phyloP scores from a whole-genome alignment of 1,284 basidiomycete genomes.

The Rugosomyces carneus region DNA sequence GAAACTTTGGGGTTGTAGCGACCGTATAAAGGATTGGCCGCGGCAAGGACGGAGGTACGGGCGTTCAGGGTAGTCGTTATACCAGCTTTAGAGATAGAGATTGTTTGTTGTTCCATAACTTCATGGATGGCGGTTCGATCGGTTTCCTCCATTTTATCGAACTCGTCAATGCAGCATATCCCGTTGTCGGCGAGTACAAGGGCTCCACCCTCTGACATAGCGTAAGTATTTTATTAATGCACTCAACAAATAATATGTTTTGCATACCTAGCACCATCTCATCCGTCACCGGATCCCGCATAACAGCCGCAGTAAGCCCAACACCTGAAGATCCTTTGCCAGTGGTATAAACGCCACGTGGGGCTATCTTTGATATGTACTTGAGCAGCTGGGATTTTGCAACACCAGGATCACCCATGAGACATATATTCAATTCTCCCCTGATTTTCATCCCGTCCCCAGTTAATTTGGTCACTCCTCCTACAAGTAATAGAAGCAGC shows the following conservation, averaged over 20 bases:
- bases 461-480: slow-evolving; percentile 92
- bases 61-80: slow-evolving; percentile 99
- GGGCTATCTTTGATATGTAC: slow-evolving; percentile 98
- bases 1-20: slow-evolving; percentile 97
- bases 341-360: slow-evolving; percentile 96
- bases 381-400: slow-evolving; percentile 98
- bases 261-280: slow-evolving; percentile 95
- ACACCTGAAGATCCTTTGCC: slow-evolving; percentile 98
- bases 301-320: slow-evolving; percentile 97
- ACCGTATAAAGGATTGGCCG: slow-evolving; percentile 97
- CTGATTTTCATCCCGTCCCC: slow-evolving; percentile 99
- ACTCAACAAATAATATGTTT: neutral
- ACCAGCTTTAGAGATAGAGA: slow-evolving; percentile 98
- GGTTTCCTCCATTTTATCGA: slow-evolving; percentile 99
- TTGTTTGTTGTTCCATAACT: slow-evolving; percentile 99
- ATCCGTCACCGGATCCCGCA: slow-evolving; percentile 98
- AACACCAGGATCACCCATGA: slow-evolving; percentile 99
- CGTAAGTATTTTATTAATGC: slow-evolving; percentile 4
- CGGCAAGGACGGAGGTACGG: slow-evolving; percentile 96
- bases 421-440: slow-evolving; percentile 95
- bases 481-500: slow-evolving; percentile 88
- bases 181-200: slow-evolving; percentile 98
- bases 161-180: slow-evolving; percentile 99
- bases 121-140: slow-evolving; percentile 99
- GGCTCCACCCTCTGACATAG: slow-evolving; percentile 85